Evolutionary conservation across 805 yeast species (phyloP), one percentile per base, ranked within the genome.

Genomic region (Myxozyma lipomycoides): DNA sequence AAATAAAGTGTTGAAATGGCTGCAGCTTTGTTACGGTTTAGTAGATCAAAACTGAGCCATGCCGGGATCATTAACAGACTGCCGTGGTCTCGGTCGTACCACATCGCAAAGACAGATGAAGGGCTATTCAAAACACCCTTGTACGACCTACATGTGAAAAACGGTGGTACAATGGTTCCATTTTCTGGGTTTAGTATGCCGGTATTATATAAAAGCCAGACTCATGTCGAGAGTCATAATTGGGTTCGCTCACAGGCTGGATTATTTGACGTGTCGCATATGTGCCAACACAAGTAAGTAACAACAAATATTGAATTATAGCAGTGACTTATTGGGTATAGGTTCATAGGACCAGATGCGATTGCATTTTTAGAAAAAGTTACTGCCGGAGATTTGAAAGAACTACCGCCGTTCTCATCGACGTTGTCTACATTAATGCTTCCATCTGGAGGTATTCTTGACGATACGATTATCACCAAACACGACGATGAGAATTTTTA

Each of bases 101-200:
- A 7, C 12, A 28, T 28, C 12, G 32, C 32, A 12, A 17, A 35
- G 18, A 35, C 38, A 17, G n/a, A 35, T 6, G 38, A 35, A n/a
- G 38, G 38, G 10, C 47, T 65, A 37, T 46, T 44, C 26, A 79
- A 73, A 60, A 93, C 98, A 1, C 95, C 98, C 3, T 73, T 93
- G 37, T 81, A 84, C 66, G 88, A 84, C 51, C 74, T 88, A 22
- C 97, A 93, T 66, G 73, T 83, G 32, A 77, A 78, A 49, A 73
- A 81, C 41, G 91, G 89, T 4, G 98, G 89, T 12, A 89, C 86
- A 49, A 83, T 93, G 83, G 98, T 90, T 3, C 95, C 95, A 40
- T 93, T 86, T 70, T 98, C 98, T 17, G 96, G 96, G n/a, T 93
- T 79, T 64, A 79, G 83, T 42, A 91, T 93, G 97, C 98, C 98